phyloP scores from a whole-genome alignment of 208 protist species.

The Trypanosoma mega region DNA sequence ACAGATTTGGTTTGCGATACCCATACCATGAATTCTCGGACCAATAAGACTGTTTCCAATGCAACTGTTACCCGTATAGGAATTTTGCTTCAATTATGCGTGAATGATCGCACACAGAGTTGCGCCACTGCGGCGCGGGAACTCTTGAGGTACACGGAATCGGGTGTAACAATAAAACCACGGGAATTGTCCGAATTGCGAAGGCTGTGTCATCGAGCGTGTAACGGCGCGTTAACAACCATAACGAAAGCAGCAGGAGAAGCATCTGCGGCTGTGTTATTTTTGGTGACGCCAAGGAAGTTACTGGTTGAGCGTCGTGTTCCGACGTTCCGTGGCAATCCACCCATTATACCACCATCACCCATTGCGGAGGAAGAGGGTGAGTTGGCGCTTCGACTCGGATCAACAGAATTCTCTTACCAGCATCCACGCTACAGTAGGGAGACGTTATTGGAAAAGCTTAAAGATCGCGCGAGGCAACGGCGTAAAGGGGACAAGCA shows the following conservation, averaged over 20 bases:
- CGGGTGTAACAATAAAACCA: no score
- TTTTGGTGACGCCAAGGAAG: no score
- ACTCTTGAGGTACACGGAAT: background rate
- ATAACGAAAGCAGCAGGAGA: no score
- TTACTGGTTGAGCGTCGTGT: no score
- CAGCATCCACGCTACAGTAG: constrained; percentile 6
- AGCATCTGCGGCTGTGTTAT: no score
- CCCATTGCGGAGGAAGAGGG: background rate
- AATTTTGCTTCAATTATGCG: constrained; percentile 28
- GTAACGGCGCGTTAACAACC: no score
- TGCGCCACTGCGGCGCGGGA: constrained; percentile 5
- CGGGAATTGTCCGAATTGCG: no score
- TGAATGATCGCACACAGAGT: constrained; percentile 21
- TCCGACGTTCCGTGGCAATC: constrained; percentile 10
- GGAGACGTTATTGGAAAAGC: constrained; percentile 6
- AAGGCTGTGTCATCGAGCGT: constrained; percentile 1
- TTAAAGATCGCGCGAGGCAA: background rate
- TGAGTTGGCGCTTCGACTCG: background rate
- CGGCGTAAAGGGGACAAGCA: background rate
- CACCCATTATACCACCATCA: constrained; percentile 7
- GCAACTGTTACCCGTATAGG: background rate
- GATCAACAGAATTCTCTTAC: constrained; percentile 7
- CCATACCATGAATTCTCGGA: no score
- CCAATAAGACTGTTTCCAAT: no score
- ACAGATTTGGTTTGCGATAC: constrained; percentile 1